A percentile compares a stretch with the other conserved stretches of the same genome.
Evolutionary conservation across 441 rosid species (phyloP).

Genomic region (Eutrema salsugineum): DNA sequence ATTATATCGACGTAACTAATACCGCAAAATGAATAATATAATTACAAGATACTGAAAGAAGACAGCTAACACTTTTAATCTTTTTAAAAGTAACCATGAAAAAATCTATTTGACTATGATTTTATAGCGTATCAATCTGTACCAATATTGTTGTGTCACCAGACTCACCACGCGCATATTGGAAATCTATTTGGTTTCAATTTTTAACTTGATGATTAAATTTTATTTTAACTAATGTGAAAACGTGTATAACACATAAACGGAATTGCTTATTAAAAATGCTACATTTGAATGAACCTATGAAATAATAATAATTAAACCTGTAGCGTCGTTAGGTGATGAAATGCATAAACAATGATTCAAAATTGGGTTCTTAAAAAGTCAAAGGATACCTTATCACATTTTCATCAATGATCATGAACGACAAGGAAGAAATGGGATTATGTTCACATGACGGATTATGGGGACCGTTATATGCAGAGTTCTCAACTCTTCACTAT

Average conservation of each 20-base stretch:
- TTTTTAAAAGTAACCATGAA: not conserved
- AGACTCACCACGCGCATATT: not conserved
- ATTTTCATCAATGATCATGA: not conserved
- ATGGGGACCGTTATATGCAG: not conserved
- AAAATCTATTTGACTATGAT: not conserved
- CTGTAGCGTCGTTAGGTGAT: not conserved
- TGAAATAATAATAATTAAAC: not conserved
- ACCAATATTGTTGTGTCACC: not conserved
- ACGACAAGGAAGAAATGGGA: not conserved
- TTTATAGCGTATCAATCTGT: not conserved
- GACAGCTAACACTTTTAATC: not conserved
- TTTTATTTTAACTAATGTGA: not conserved
- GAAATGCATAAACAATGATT: not conserved
- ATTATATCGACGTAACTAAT: not conserved
- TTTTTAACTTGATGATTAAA: not conserved
- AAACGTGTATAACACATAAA: not conserved
- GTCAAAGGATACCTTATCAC: slow-evolving; percentile 7
- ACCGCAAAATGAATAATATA: not conserved
- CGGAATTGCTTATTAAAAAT: not conserved
- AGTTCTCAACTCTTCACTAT: not conserved
- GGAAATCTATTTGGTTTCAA: not conserved
- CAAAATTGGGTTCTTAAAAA: not conserved
- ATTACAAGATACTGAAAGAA: not conserved
- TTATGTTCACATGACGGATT: slow-evolving; percentile 10
- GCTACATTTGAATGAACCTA: not conserved